These are phyloP conservation scores for Rhodocollybia butyracea DNA, from an alignment of 768 basidiomycete genomes.

Conservation along the genomic window DNA sequence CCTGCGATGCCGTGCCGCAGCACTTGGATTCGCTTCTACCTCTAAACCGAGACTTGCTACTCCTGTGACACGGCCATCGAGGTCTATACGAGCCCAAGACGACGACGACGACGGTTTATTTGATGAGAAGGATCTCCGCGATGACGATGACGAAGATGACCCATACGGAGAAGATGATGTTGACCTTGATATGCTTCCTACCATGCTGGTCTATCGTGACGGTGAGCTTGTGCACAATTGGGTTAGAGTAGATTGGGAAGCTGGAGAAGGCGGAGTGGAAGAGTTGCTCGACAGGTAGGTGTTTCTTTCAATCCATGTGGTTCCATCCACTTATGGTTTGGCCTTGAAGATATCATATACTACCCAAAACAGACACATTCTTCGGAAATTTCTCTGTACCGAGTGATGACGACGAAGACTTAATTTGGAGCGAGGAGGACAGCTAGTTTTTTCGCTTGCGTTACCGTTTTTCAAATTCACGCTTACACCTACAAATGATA, in stretches of 20 bases:
- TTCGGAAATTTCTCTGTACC: slow-evolving; percentile 45
- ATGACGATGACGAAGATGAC: slow-evolving; percentile 39
- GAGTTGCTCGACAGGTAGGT: slow-evolving; percentile 63
- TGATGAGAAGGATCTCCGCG: slow-evolving; percentile 27
- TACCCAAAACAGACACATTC: slow-evolving; percentile 28
- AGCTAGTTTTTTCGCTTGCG: not conserved
- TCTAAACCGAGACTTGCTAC: slow-evolving; percentile 11
- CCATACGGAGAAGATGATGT: slow-evolving; percentile 57
- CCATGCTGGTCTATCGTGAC: slow-evolving; percentile 72
- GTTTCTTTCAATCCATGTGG: slow-evolving; percentile 7
- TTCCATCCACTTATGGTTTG: slow-evolving; percentile 11
- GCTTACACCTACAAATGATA: too few species aligned
- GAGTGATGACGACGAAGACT: slow-evolving; percentile 51
- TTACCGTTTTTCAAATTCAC: too few species aligned
- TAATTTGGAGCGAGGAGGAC: slow-evolving; percentile 39
- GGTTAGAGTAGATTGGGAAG: slow-evolving; percentile 89
- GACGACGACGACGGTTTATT: slow-evolving; percentile 48
- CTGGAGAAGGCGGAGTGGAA: slow-evolving; percentile 61
- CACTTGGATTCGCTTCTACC: slow-evolving; percentile 48
- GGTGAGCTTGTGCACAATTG: slow-evolving; percentile 86
- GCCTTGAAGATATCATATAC: slow-evolving; percentile 34
- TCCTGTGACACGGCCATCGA: slow-evolving; percentile 8
- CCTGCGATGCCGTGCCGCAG: slow-evolving; percentile 73
- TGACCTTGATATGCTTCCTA: slow-evolving; percentile 78
- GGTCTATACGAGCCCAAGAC: not conserved